These are phyloP conservation scores for Fusarium odoratissimum DNA, from an alignment of 2,329 filamentous ascomycete species.

Conservation along the genomic window DNA sequence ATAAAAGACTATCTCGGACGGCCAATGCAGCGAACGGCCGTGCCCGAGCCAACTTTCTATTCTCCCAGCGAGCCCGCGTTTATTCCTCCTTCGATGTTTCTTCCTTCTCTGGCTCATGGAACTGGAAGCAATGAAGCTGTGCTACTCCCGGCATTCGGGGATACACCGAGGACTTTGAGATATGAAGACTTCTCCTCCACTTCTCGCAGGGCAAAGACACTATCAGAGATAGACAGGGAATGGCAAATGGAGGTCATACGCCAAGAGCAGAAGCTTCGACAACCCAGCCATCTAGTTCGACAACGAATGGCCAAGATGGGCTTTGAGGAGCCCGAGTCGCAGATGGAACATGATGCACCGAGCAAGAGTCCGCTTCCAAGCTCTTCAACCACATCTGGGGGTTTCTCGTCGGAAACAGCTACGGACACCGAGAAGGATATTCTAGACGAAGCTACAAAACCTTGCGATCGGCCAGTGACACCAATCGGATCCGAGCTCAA, in stretches of 20 bases:
- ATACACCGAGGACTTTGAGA: not conserved
- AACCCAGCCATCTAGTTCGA: no score
- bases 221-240: not conserved
- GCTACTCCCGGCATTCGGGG: not conserved
- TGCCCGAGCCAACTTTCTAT: not conserved
- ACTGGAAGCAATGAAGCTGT: no score
- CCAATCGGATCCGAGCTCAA: no score
- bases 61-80: not conserved
- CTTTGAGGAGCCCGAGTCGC: rapidly evolving
- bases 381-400: not conserved
- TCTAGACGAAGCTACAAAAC: not conserved
- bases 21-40: not conserved
- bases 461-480: not conserved
- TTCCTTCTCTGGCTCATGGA: not conserved
- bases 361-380: not conserved
- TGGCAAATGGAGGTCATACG: not conserved
- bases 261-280: no score
- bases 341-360: no score
- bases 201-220: not conserved
- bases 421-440: rapidly evolving
- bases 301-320: not conserved
- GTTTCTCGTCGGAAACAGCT: no score
- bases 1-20: rapidly evolving
- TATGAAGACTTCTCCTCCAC: rapidly evolving
- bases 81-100: not conserved